These are phyloP conservation scores for Hysterium pulicare DNA, from an alignment of 2,329 filamentous ascomycete species.

Conservation along the genomic window DNA sequence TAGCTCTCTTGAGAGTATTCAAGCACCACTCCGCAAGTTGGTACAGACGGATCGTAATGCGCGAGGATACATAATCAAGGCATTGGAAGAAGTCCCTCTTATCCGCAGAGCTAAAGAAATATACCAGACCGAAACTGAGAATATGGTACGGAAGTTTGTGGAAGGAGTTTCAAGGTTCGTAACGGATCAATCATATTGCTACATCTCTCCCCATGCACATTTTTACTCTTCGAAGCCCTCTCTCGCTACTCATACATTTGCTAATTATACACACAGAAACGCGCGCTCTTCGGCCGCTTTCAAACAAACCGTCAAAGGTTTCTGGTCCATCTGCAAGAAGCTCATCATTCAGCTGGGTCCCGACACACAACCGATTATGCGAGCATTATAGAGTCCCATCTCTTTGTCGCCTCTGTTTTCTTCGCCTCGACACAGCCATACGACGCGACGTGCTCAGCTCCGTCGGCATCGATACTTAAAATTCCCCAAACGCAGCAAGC, in stretches of 20 bases:
- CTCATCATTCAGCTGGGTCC: constrained; percentile 35
- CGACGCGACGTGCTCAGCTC: too few species aligned
- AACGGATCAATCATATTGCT: neutral
- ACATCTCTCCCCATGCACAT: too few species aligned
- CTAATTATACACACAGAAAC: constrained; percentile 27
- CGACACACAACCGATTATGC: neutral
- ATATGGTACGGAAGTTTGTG: constrained; percentile 31
- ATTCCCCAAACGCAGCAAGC: constrained; percentile 62
- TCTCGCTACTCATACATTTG: too few species aligned
- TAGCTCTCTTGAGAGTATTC: constrained; percentile 31
- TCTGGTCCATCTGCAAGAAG: constrained; percentile 36
- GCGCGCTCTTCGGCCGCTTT: constrained; percentile 29
- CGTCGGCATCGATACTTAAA: constrained; percentile 44
- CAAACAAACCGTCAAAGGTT: constrained; percentile 33
- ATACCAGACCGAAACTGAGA: constrained; percentile 24
- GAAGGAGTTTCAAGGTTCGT: constrained; percentile 32
- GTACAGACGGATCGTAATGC: constrained; percentile 30
- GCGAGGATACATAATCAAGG: constrained; percentile 26
- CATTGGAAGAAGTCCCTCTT: constrained; percentile 27
- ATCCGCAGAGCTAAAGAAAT: constrained; percentile 13
- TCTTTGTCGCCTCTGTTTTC: too few species aligned
- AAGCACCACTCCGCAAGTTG: constrained; percentile 29
- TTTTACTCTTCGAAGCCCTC: too few species aligned
- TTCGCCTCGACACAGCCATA: too few species aligned
- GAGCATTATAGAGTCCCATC: too few species aligned